These are phyloP conservation scores for Tolypocladium tropicale DNA, from an alignment of 2,329 filamentous ascomycete genomes.

Conservation along the genomic window DNA sequence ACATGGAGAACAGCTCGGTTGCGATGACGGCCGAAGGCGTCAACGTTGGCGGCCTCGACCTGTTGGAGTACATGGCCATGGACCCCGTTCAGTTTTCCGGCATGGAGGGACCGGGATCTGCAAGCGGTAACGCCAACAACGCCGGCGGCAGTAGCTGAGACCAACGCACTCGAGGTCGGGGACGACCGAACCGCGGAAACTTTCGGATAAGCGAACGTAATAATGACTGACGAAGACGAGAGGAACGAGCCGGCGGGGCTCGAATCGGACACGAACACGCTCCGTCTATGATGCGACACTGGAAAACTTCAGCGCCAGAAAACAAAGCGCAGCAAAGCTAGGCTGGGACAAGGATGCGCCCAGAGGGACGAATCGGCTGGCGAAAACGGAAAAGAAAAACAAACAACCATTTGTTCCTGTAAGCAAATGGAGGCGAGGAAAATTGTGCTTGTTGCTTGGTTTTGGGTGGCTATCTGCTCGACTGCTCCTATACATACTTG, in stretches of 20 bases:
- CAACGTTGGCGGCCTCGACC: constrained; percentile 54
- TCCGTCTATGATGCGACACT: not conserved
- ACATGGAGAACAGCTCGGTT: constrained; percentile 49
- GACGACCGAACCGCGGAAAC: not conserved
- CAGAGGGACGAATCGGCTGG: not conserved
- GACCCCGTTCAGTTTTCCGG: constrained; percentile 33
- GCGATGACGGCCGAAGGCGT: constrained; percentile 59
- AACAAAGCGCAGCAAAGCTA: not conserved
- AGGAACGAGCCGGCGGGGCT: not conserved
- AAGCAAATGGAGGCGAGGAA: not conserved
- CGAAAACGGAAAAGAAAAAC: not conserved
- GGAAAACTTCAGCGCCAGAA: not conserved
- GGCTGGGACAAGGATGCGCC: not conserved
- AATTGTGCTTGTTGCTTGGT: not conserved
- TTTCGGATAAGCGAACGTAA: not conserved
- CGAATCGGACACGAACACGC: not conserved
- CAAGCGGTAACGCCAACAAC: not conserved
- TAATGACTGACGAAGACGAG: not conserved
- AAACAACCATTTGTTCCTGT: not conserved
- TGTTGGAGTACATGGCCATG: constrained; percentile 60
- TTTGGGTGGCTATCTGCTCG: not conserved
- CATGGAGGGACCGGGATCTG: constrained; percentile 15
- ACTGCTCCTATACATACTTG: not conserved
- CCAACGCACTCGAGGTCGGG: not conserved
- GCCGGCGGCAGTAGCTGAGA: not conserved